phyloP scores from a whole-genome alignment of 208 protist species.

The Naegleria fowleri region DNA sequence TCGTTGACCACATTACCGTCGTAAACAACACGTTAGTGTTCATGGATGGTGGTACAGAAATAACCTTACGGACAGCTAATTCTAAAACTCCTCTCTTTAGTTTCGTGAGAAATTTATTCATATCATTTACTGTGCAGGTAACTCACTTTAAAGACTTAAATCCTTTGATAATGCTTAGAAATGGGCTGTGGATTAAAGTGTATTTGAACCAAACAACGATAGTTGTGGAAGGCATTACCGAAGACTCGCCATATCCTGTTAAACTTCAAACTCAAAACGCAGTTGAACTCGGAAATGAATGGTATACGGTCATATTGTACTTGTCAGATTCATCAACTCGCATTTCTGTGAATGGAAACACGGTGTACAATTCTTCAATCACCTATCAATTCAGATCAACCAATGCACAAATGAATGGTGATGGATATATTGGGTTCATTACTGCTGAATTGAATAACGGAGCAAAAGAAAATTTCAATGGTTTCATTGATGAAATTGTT shows the following conservation, averaged over 20 bases:
- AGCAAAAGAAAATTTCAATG: background rate
- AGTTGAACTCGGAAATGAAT: too few relatives aligned
- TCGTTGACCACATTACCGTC: too few relatives aligned
- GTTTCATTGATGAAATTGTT: background rate
- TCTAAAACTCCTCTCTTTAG: background rate
- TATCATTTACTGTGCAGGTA: background rate
- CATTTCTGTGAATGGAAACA: background rate
- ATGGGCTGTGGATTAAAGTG: background rate
- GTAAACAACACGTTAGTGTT: too few relatives aligned
- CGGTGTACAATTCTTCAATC: background rate
- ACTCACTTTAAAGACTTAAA: background rate
- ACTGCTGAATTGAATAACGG: background rate
- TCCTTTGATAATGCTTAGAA: background rate
- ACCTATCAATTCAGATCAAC: background rate
- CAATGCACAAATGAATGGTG: background rate
- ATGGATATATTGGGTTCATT: background rate
- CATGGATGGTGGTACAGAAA: background rate
- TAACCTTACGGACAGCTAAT: background rate
- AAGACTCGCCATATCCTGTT: background rate
- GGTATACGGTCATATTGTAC: too few relatives aligned
- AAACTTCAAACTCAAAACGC: background rate
- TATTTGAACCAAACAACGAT: background rate
- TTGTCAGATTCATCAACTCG: background rate
- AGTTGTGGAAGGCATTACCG: background rate
- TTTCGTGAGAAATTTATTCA: background rate